Evolutionary conservation across 495 filamentous ascomycete genomes (phyloP).

Genomic region (Glutinoglossum americanum): DNA sequence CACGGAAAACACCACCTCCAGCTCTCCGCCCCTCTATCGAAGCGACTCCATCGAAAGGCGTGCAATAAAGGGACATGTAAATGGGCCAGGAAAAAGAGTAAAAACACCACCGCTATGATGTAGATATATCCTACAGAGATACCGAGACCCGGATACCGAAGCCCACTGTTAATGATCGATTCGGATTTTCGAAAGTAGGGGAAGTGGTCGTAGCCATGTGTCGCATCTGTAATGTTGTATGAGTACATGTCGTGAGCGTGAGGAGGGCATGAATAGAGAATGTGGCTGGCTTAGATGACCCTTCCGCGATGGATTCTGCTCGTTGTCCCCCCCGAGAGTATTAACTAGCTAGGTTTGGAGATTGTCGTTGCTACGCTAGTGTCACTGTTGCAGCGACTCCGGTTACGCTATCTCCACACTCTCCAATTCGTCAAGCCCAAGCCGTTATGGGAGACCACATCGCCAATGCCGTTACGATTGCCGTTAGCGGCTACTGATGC

Average conservation of each 20-base stretch:
- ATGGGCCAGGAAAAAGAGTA: not conserved
- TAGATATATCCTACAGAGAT: not conserved
- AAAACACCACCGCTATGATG: not conserved
- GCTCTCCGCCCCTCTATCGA: too few relatives aligned
- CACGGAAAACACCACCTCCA: too few relatives aligned
- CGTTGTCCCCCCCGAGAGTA: not conserved
- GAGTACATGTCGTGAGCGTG: not conserved
- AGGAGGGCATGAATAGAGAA: not conserved
- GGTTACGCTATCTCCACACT: too few relatives aligned
- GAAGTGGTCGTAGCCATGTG: not conserved
- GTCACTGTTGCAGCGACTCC: too few relatives aligned
- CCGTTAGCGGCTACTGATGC: not conserved
- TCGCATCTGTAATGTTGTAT: not conserved
- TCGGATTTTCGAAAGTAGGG: not conserved
- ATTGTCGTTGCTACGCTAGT: too few relatives aligned
- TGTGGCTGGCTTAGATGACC: not conserved
- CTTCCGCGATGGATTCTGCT: not conserved
- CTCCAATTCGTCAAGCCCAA: too few relatives aligned
- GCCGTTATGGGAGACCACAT: not conserved
- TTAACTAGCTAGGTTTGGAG: too few relatives aligned
- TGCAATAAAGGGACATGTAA: not conserved
- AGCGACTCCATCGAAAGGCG: too few relatives aligned
- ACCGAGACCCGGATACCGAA: not conserved
- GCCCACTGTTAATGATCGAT: not conserved
- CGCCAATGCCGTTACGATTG: not conserved